Base-by-base conservation (phyloP, 2,329 filamentous ascomycete species). In the Cytospora paraplurivora region DNA sequence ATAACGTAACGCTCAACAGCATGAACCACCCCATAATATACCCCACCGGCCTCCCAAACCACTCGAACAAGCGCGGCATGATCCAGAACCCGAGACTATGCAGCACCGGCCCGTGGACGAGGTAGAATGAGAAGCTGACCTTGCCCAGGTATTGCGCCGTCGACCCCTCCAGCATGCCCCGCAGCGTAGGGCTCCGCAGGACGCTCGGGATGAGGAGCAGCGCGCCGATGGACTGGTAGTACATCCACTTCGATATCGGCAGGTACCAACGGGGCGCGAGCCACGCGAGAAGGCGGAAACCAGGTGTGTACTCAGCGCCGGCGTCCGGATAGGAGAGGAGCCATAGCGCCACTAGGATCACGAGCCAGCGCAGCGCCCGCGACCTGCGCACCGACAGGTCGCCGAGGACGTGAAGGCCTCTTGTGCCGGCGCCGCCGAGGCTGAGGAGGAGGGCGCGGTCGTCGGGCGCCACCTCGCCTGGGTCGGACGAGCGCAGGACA, bases 101-200 rank as follows among this genome's bases (percentile, higher is more conserved):
- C 19, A 72, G 63, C 7, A 72, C 70, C 3, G 71, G 70, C 2
- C 71, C 71, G 51, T 78, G 77, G 6, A 78, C 70, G 5, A 78
- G 75, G 63, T 78, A 78, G n/a, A 78, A 68, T 1, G 76, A 76
- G 69, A 78, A 78, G 64, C 76, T 78, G 63, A 78, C 70, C 54
- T 70, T 72, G 13, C 77, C 77, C 0, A 78, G 70, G 54, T 78
- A 77, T 63, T 78, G 77, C 12, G 76, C 69, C 7, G 71, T 37
- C 0, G 63, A 67, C 6, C 69, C 68, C 56, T 78, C 76, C 3
- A 78, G 68, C 7, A 75, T 1, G 2, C 62, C 50, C 37, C 70
- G 63, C 8, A 77, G 69, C 1, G 68, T 52, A 0, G 71, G 71
- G 37, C 72, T 77, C 41, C 73, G 74, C 8, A 78, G 60, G 21